phyloP scores from a whole-genome alignment of 805 yeast genomes.

The Zygosaccharomyces pseudorouxii region DNA sequence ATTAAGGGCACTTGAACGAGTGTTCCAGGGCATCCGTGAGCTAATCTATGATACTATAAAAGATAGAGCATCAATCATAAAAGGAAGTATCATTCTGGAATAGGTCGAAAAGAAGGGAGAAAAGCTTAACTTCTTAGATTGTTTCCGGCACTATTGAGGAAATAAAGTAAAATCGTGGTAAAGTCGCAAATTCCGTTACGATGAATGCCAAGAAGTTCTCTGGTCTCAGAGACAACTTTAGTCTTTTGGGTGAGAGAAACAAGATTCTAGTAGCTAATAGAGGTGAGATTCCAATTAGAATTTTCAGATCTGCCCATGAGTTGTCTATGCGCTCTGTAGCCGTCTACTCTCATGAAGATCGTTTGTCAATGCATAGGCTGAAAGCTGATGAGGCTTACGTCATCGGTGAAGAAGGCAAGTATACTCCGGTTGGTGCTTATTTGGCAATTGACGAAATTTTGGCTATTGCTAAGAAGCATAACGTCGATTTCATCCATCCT shows the following conservation, averaged over 20 bases:
- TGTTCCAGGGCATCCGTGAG: background rate
- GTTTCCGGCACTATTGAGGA: background rate
- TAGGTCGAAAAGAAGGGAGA: background rate
- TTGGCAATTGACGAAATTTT: constrained; percentile 93
- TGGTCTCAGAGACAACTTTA: constrained; percentile 34
- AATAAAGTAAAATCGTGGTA: background rate
- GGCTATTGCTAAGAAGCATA: constrained; percentile 70
- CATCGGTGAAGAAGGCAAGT: constrained; percentile 85
- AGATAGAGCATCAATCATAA: background rate
- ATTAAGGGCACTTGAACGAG: constrained; percentile 1
- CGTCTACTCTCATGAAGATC: constrained; percentile 92
- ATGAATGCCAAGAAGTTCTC: constrained; percentile 23
- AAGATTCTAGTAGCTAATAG: constrained; percentile 77
- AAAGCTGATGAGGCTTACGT: constrained; percentile 93
- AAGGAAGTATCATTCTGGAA: background rate
- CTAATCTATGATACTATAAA: background rate
- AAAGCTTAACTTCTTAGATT: background rate
- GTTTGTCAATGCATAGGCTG: constrained; percentile 89
- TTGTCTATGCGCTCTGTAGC: constrained; percentile 96
- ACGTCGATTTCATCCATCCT: constrained; percentile 85
- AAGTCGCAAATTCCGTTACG: background rate
- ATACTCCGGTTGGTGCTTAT: constrained; percentile 92
- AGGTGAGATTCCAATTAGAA: constrained; percentile 82
- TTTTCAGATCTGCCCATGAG: constrained; percentile 97
- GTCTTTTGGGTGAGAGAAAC: constrained; percentile 39